phyloP scores from a whole-genome alignment of 148 eudicot genomes.

The Dianthus caryophyllus region DNA sequence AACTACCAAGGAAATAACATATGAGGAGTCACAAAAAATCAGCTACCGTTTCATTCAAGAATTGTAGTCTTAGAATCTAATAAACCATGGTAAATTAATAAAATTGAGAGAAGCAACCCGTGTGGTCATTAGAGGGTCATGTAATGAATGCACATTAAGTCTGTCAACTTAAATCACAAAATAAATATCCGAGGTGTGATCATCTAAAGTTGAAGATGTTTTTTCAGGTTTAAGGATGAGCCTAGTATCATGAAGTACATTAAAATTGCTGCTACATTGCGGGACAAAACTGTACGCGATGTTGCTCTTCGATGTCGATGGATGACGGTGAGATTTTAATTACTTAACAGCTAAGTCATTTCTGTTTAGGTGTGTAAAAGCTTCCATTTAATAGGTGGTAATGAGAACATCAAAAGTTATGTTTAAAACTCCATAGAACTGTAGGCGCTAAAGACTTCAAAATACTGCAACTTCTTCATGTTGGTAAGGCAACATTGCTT shows the following conservation, averaged over 20 bases:
- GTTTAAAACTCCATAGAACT: not conserved
- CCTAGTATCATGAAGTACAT: slow-evolving; percentile 73
- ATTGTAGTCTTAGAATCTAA: not conserved
- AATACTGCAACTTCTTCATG: not conserved
- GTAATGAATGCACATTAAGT: not conserved
- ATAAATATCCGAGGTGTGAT: not conserved
- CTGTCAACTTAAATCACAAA: not conserved
- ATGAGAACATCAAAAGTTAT: not conserved
- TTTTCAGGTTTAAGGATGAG: slow-evolving; percentile 56
- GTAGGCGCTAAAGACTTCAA: not conserved
- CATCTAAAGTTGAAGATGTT: slow-evolving; percentile 8
- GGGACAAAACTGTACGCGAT: slow-evolving; percentile 84
- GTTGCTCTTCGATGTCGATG: slow-evolving; percentile 90
- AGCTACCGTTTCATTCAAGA: not conserved
- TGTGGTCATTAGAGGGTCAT: not conserved
- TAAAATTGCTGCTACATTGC: slow-evolving; percentile 74
- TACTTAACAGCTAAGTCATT: not conserved
- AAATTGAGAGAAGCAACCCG: not conserved
- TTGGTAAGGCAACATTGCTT: not conserved
- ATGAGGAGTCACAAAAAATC: not conserved
- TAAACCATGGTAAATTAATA: not conserved
- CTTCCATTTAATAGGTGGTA: too few species aligned
- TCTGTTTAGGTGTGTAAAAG: too few species aligned
- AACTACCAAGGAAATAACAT: not conserved
- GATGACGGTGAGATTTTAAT: slow-evolving; percentile 66